phyloP scores from a whole-genome alignment of 495 filamentous ascomycete species.

The Neurospora sp. region DNA sequence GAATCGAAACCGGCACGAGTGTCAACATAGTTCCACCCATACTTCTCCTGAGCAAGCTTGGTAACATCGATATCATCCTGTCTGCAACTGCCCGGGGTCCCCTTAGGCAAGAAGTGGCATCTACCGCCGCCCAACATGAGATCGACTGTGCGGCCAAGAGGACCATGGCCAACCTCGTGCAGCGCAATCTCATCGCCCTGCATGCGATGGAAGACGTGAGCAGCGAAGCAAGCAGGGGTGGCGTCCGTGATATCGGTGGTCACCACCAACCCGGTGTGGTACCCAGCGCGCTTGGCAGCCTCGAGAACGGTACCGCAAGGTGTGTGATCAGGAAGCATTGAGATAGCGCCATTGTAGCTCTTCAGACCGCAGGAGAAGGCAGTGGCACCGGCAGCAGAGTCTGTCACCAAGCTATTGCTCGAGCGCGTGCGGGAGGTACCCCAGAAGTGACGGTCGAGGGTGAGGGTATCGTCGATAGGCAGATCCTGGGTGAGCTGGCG shows the following conservation, averaged over 20 bases:
- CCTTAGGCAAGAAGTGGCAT: constrained; percentile 85
- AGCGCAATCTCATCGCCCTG: constrained; percentile 87
- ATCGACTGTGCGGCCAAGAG: constrained; percentile 78
- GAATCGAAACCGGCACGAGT: constrained; percentile 68
- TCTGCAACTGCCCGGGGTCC: constrained; percentile 65
- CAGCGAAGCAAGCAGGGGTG: constrained; percentile 91
- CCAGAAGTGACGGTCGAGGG: constrained; percentile 77
- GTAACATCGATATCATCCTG: constrained; percentile 61
- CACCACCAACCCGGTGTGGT: constrained; percentile 87
- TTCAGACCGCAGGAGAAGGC: constrained; percentile 88
- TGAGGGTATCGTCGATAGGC: constrained; percentile 58
- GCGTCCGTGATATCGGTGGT: constrained; percentile 94
- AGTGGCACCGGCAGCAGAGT: constrained; percentile 91
- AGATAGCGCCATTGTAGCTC: constrained; percentile 94
- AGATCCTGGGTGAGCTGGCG: constrained; percentile 57
- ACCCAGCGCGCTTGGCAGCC: constrained; percentile 83
- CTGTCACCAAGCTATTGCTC: constrained; percentile 71
- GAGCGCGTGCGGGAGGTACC: constrained; percentile 83
- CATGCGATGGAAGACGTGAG: constrained; percentile 67
- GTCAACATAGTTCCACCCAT: constrained; percentile 69
- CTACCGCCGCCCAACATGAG: constrained; percentile 86
- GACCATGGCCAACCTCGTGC: constrained; percentile 75
- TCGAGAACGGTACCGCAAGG: constrained; percentile 93
- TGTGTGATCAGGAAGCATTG: constrained; percentile 69
- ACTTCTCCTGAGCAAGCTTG: constrained; percentile 53